Evolutionary conservation across 768 basidiomycete species (phyloP).

Genomic region (Serendipita sp.): DNA sequence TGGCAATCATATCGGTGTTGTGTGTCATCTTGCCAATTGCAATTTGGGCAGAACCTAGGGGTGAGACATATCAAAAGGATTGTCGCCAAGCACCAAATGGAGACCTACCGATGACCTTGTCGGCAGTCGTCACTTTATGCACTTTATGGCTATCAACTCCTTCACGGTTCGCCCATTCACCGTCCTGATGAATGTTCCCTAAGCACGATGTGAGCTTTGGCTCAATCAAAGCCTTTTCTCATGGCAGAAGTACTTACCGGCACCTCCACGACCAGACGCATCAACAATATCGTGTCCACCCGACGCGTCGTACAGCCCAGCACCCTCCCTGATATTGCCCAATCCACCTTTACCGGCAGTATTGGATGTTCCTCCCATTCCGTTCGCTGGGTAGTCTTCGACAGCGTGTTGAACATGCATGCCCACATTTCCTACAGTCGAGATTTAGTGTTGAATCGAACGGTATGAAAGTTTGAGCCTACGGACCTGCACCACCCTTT

Average conservation of each 20-base stretch:
- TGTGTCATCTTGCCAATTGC: not conserved
- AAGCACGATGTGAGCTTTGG: not conserved
- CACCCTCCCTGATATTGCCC: not conserved
- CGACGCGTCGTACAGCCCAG: not conserved
- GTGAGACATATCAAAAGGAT: not conserved
- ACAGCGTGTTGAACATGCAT: not conserved
- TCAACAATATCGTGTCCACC: not conserved
- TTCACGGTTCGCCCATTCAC: not conserved
- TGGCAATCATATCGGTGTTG: not conserved
- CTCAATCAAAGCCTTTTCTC: not conserved
- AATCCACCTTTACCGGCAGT: not conserved
- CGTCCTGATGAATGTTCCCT: not conserved
- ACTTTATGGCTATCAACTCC: not conserved
- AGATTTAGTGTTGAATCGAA: not conserved
- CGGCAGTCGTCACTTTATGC: not conserved
- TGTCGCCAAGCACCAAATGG: not conserved
- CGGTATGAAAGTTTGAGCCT: not conserved
- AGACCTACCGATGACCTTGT: constrained; percentile 1
- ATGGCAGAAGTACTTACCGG: not conserved
- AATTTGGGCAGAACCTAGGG: not conserved
- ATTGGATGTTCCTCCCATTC: not conserved
- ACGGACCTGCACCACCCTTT: constrained; percentile 2
- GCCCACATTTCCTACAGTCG: not conserved
- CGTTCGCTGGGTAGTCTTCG: not conserved
- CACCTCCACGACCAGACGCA: not conserved